Evolutionary conservation across 495 filamentous ascomycete genomes (phyloP).

Genomic region (Daldinia decipiens): DNA sequence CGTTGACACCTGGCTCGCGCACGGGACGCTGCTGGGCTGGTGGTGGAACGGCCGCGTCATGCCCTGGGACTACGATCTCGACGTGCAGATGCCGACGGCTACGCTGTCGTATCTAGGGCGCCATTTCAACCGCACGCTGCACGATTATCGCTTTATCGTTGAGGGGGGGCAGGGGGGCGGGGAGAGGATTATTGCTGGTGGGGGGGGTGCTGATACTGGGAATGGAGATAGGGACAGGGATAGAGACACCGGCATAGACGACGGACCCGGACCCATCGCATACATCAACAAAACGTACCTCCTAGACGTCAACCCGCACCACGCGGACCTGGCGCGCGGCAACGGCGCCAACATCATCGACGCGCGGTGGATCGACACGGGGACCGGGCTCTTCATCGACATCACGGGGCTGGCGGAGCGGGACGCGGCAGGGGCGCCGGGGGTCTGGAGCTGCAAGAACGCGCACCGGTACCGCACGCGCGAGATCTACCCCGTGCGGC

Average conservation of each 20-base stretch:
- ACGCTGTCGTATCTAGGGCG: slow-evolving; percentile 71
- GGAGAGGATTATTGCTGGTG: not conserved
- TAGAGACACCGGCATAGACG: not conserved
- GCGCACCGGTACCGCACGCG: slow-evolving; percentile 73
- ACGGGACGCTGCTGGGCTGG: slow-evolving; percentile 88
- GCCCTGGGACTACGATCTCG: slow-evolving; percentile 91
- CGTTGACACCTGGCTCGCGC: slow-evolving; percentile 86
- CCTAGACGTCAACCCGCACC: slow-evolving; percentile 81
- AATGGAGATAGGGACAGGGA: too few relatives aligned
- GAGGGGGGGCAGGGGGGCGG: slow-evolving; percentile 19
- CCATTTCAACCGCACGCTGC: slow-evolving; percentile 71
- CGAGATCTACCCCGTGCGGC: slow-evolving; percentile 82
- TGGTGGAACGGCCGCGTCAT: slow-evolving; percentile 90
- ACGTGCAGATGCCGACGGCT: slow-evolving; percentile 75
- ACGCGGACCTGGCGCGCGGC: slow-evolving; percentile 66
- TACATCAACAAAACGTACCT: slow-evolving; percentile 63
- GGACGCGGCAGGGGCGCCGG: slow-evolving; percentile 65
- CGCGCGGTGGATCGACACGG: slow-evolving; percentile 82
- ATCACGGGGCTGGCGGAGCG: slow-evolving; percentile 83
- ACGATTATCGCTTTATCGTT: slow-evolving; percentile 65
- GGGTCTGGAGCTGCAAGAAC: slow-evolving; percentile 86
- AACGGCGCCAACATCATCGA: slow-evolving; percentile 84
- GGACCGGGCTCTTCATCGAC: slow-evolving; percentile 84
- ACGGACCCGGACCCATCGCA: not conserved
- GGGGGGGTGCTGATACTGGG: too few relatives aligned